phyloP scores from a whole-genome alignment of 495 filamentous ascomycete genomes.

The Xylaria intraflava region DNA sequence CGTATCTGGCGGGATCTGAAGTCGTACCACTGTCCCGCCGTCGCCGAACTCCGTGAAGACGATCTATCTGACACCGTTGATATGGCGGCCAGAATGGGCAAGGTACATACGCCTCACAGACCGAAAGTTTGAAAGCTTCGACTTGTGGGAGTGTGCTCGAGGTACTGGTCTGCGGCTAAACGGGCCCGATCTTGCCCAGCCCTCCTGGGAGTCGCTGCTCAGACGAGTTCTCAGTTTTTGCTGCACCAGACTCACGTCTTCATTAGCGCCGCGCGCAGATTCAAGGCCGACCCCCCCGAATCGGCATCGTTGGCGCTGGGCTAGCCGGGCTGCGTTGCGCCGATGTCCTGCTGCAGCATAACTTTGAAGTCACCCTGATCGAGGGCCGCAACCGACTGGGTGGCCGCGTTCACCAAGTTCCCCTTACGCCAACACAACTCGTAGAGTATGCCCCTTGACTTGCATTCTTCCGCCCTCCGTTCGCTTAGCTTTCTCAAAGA shows the following conservation, averaged over 20 bases:
- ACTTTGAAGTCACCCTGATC: constrained; percentile 74
- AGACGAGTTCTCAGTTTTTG: constrained; percentile 20
- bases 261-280: constrained; percentile 32
- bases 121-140: constrained; percentile 24
- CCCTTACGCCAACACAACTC: constrained; percentile 42
- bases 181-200: constrained; percentile 24
- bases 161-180: constrained; percentile 19
- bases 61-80: constrained; percentile 15
- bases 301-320: constrained; percentile 82
- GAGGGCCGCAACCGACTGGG: constrained; percentile 81
- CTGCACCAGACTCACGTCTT: constrained; percentile 21
- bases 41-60: constrained; percentile 23
- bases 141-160: constrained; percentile 28
- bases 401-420: constrained; percentile 60
- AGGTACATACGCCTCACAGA: constrained; percentile 26
- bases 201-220: constrained; percentile 29
- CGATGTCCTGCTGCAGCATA: constrained; percentile 70
- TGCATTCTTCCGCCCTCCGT: background rate
- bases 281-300: constrained; percentile 31
- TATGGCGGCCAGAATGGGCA: constrained; percentile 21
- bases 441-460: constrained; percentile 21
- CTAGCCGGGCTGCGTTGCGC: constrained; percentile 83
- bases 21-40: constrained; percentile 25
- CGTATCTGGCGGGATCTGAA: constrained; percentile 45
- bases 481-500: too few species aligned